A percentile compares a stretch with the other conserved stretches of the same genome.
Evolutionary conservation across 1,284 basidiomycete species (phyloP).

Genomic region (Microbotryum violaceum): DNA sequence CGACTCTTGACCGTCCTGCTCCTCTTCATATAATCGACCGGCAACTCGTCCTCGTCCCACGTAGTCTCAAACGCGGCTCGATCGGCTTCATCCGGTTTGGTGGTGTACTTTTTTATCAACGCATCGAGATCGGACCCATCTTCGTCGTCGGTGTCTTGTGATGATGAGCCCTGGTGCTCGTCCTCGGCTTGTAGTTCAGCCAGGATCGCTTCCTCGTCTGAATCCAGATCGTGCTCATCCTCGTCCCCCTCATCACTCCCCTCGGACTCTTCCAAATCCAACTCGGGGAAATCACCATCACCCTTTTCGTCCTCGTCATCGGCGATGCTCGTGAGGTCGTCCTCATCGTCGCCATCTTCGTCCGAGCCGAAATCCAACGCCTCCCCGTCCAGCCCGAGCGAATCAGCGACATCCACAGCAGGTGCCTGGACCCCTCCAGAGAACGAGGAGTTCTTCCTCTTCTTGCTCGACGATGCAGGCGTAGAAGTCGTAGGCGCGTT

Average conservation of each 20-base stretch:
- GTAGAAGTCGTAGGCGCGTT: too few species aligned
- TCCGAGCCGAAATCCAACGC: conserved; percentile 20
- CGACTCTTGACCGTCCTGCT: conserved; percentile 53
- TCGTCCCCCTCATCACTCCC: conserved; percentile 41
- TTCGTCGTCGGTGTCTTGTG: conserved; percentile 31
- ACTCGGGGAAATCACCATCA: conserved; percentile 46
- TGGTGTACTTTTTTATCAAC: conserved; percentile 35
- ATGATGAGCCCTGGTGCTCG: conserved; percentile 39
- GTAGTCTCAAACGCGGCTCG: conserved; percentile 34
- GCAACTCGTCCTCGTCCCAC: conserved; percentile 36
- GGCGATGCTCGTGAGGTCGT: conserved; percentile 7
- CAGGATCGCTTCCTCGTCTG: conserved; percentile 42
- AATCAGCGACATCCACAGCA: background rate
- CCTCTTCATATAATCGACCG: conserved; percentile 40
- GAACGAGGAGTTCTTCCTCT: too few species aligned
- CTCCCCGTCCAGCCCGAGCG: conserved; percentile 10
- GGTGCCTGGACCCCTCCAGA: too few species aligned
- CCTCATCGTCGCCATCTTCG: conserved; percentile 17
- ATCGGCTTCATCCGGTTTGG: conserved; percentile 42
- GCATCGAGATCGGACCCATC: conserved; percentile 26
- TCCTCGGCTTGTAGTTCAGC: conserved; percentile 41
- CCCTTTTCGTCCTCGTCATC: conserved; percentile 17
- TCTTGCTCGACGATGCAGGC: too few species aligned
- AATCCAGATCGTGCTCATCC: conserved; percentile 16
- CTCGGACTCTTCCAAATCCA: conserved; percentile 43